Base-by-base conservation (phyloP, 768 basidiomycete species). In the Trametopsis cervina region DNA sequence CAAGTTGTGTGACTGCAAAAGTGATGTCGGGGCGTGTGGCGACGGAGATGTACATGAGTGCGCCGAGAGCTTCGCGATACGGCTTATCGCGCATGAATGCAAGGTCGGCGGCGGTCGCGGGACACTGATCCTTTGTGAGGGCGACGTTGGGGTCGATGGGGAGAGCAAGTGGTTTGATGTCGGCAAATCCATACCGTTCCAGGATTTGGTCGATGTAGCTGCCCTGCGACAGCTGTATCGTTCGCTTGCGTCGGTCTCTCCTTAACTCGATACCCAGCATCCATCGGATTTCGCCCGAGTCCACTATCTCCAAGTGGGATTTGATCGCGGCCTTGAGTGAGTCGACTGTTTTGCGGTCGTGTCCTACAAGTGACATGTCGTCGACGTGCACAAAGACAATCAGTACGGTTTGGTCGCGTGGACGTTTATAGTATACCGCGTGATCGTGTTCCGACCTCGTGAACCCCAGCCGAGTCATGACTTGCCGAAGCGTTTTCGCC, bases 71-170 rank as follows among this genome's bases (percentile, higher is more conserved):
- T 42, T 52, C 45, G 21, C 53, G 47, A 26, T 42, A 12, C 43
- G 53, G 42, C 17, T 43, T 26, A 26, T 43, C 23, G 24, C 24
- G 42, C 42, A 43, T 43, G n/a, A 9, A 22, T 3, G 42, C 21
- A 26, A 9, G 24, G 15, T 43, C 42, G 20, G 13, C 11, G 15
- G 40, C 12, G 15, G 40, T 41, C 4, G 13, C 12, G 2, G 20
- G 15, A 22, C 40, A 41, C 15, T 41, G 15, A n/a, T 41, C 40
- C 40, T 41, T 13, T 22, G 40, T n/a, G n/a, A n/a, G n/a, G n/a
- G n/a, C n/a, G n/a, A n/a, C n/a, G n/a, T 22, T 20, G n/a, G 58
- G 49, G 24, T 69, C 67, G 62, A 71, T 66, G 0, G 66, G 66
- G 0, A 57, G 65, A 0, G 53, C 49, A 33, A 66, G 51, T 0